A percentile compares a stretch with the other conserved stretches of the same genome.
Conservation (phyloP, 768 basidiomycete species). For the Mycena maculata region DNA sequence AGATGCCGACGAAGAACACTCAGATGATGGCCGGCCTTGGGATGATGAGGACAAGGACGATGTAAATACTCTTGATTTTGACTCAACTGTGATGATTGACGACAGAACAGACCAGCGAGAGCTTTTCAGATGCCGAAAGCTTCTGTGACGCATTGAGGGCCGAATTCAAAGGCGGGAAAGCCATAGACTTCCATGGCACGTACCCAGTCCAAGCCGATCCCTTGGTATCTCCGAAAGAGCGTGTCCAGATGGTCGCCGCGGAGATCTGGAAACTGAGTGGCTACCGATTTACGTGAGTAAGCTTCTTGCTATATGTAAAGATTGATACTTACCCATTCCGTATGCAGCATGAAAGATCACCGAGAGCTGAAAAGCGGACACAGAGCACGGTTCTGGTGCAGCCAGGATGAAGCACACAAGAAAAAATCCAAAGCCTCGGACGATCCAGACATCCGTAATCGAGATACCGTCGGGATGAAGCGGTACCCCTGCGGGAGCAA, state of each 20-base stretch:
- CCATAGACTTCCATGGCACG: neutral
- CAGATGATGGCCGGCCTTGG: too few species aligned
- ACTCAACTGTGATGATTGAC: too few species aligned
- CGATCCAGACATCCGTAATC: constrained; percentile 10
- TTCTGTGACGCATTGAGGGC: too few species aligned
- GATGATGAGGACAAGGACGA: too few species aligned
- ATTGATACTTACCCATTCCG: neutral
- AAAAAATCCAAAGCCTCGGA: constrained; percentile 4
- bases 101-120: too few species aligned
- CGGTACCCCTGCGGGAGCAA: constrained; percentile 15
- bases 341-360: constrained; percentile 15
- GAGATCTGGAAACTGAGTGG: too few species aligned
- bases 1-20: too few species aligned
- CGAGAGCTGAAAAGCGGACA: constrained; percentile 21
- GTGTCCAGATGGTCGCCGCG: too few species aligned
- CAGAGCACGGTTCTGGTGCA: constrained; percentile 29
- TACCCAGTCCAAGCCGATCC: neutral
- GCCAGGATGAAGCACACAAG: constrained; percentile 32
- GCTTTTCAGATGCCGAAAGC: too few species aligned
- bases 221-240: neutral
- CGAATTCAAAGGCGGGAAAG: neutral
- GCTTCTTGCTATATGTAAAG: neutral
- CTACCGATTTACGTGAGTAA: constrained; percentile 24
- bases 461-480: constrained; percentile 23
- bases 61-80: too few species aligned